Percentiles rank a stretch among this genome's conserved stretches.
Evolutionary conservation across 768 basidiomycete genomes (phyloP).

Genomic region (Suillus decipiens): DNA sequence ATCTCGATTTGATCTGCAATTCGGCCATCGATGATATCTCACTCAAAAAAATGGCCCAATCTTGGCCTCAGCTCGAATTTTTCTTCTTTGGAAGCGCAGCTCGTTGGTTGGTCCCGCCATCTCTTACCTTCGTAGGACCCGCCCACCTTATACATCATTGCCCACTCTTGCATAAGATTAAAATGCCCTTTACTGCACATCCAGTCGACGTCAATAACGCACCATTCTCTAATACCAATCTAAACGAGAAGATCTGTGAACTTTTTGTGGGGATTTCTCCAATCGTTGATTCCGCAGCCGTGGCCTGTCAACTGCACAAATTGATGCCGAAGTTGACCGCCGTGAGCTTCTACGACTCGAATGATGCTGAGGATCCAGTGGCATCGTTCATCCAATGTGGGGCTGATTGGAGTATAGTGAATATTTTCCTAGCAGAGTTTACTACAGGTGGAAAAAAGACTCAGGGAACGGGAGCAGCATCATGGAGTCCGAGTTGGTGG

Average conservation of each 20-base stretch:
- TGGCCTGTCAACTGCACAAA: background rate
- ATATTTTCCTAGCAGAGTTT: background rate
- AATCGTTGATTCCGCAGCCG: background rate
- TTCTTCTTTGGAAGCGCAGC: background rate
- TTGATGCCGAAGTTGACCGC: background rate
- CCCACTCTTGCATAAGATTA: background rate
- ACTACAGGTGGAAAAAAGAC: too few relatives aligned
- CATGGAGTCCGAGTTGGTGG: too few relatives aligned
- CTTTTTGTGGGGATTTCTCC: background rate
- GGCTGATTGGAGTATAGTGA: background rate
- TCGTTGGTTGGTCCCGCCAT: background rate
- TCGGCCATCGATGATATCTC: background rate
- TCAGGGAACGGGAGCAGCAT: too few relatives aligned
- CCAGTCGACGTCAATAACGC: background rate
- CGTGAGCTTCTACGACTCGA: background rate
- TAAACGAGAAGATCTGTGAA: background rate
- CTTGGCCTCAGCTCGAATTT: background rate
- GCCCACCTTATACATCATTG: background rate
- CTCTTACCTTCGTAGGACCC: background rate
- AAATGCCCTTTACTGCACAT: background rate
- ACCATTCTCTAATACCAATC: background rate
- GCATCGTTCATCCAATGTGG: background rate
- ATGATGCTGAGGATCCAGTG: background rate
- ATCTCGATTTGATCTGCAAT: background rate
- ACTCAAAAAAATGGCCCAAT: background rate